phyloP scores from a whole-genome alignment of 352 stramenopile species.

The Phytophthora pseudosyringae region DNA sequence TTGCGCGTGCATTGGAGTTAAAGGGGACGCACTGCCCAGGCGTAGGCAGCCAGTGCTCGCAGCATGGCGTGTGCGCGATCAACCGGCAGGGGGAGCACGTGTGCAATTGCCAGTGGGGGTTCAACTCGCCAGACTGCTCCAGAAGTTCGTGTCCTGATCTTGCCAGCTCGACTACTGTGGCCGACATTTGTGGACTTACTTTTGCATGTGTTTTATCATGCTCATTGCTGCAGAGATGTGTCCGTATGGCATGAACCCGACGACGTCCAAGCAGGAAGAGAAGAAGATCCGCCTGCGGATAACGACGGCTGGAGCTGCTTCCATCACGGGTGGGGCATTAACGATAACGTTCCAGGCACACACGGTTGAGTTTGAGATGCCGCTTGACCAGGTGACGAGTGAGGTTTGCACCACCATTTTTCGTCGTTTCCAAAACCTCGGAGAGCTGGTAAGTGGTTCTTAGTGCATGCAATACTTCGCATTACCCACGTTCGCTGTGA shows the following conservation, averaged over 20 bases:
- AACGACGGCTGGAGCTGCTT: slow-evolving; percentile 13
- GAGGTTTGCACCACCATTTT: slow-evolving; percentile 69
- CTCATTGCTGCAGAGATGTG: slow-evolving; percentile 61
- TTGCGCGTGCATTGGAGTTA: slow-evolving; percentile 24
- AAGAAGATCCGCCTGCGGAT: slow-evolving; percentile 65
- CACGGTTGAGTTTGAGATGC: slow-evolving; percentile 69
- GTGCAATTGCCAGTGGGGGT: slow-evolving; percentile 85
- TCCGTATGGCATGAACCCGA: slow-evolving; percentile 66
- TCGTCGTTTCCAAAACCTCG: slow-evolving; percentile 75
- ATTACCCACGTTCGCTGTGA: background rate
- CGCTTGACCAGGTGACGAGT: slow-evolving; percentile 56
- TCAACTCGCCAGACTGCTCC: slow-evolving; percentile 61
- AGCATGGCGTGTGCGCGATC: slow-evolving; percentile 70
- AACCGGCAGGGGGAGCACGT: slow-evolving; percentile 68
- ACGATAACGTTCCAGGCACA: slow-evolving; percentile 72
- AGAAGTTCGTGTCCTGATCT: slow-evolving; percentile 47
- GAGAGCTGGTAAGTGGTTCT: slow-evolving; percentile 47
- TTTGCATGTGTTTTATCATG: background rate
- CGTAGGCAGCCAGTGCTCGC: slow-evolving; percentile 68
- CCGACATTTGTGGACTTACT: background rate
- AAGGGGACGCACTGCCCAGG: slow-evolving; percentile 56
- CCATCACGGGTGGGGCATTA: slow-evolving; percentile 48
- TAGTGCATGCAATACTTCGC: background rate
- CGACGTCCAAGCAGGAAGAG: slow-evolving; percentile 40
- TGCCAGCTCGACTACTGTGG: background rate